phyloP scores from a whole-genome alignment of 1,284 basidiomycete genomes.

The Trametes hirsuta region DNA sequence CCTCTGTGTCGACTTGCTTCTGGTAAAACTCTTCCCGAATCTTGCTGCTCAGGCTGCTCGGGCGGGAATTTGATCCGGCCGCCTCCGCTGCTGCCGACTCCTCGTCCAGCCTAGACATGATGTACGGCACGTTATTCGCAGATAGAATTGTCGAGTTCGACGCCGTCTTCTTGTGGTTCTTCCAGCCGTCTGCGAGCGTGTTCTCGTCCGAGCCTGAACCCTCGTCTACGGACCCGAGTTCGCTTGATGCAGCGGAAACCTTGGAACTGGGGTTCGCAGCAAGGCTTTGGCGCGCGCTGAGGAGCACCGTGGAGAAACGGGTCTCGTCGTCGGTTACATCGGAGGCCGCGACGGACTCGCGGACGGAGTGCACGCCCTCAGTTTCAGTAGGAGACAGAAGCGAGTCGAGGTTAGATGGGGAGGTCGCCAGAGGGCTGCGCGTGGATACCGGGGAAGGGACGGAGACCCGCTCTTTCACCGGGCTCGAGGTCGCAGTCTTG shows the following conservation, averaged over 20 bases:
- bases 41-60: conserved; percentile 63
- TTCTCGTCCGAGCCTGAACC: conserved; percentile 26
- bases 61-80: conserved; percentile 29
- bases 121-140: conserved; percentile 51
- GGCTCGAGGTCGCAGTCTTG: not conserved
- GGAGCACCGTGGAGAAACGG: conserved; percentile 57
- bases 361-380: conserved; percentile 27
- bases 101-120: conserved; percentile 50
- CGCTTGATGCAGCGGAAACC: conserved; percentile 16
- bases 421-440: not conserved
- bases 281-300: conserved; percentile 43
- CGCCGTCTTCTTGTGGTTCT: conserved; percentile 60
- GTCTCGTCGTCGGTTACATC: conserved; percentile 69
- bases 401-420: conserved; percentile 37
- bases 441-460: conserved; percentile 1
- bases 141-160: conserved; percentile 65
- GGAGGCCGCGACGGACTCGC: conserved; percentile 53
- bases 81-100: conserved; percentile 32
- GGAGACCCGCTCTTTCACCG: not conserved
- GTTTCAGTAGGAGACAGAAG: conserved; percentile 44
- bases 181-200: conserved; percentile 25
- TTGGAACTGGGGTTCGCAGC: conserved; percentile 26
- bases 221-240: conserved; percentile 26
- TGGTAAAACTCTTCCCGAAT: conserved; percentile 72
- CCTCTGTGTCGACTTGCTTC: conserved; percentile 49